Base-by-base conservation (phyloP, 2,329 filamentous ascomycete genomes). In the Aurifilum marmelostoma region DNA sequence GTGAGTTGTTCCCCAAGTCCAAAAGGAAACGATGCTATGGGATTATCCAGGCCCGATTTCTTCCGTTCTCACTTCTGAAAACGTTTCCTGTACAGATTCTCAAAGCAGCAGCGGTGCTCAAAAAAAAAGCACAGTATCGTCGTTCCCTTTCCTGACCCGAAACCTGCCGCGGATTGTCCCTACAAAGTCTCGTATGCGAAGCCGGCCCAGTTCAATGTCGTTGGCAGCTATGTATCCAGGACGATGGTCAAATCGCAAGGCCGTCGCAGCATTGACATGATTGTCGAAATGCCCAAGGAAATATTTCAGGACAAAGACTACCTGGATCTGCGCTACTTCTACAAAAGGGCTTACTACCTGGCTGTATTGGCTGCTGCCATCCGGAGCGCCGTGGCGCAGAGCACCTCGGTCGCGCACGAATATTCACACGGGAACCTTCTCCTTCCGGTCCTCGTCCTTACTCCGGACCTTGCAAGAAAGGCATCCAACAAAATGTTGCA, bases 271-370 rank as follows among this genome's bases (percentile, higher is more conserved):
- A 84, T 97, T 70, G 95, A 98, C 79, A 88, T 98, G 85, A 89
- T 95, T 7, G 88, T 97, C 21, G 91, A 92, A 62, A 97, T 99
- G 89, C 95, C 96, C 6, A 79, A 83, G 68, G 81, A 86, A 0
- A 80, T 97, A 16, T 94, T 98, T 75, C 93, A 97, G 76, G 92
- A 97, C 59, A 98, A 98, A 80, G 96, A 99, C 79, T 97, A 95
- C 77, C 85, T 94, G 63, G 94, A 97, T 78, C 87, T 96, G 83
- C 89, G 96, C 71, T 98, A 97, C 81, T 97, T 97, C 77, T 94
- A 97, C 81, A 97, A 97, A 76, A 86, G 94, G 72, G 92, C 96
- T 16, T 98, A 95, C 79, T 98, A 97, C 76, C 82, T 98, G 64
- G 93, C 94, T 43, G 93, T 92, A 72, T 83, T 98, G 67, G 89